A percentile compares a stretch with the other conserved stretches of the same genome.
phyloP scores from a whole-genome alignment of 1,284 basidiomycete genomes.

The Amylostereum areolatum region DNA sequence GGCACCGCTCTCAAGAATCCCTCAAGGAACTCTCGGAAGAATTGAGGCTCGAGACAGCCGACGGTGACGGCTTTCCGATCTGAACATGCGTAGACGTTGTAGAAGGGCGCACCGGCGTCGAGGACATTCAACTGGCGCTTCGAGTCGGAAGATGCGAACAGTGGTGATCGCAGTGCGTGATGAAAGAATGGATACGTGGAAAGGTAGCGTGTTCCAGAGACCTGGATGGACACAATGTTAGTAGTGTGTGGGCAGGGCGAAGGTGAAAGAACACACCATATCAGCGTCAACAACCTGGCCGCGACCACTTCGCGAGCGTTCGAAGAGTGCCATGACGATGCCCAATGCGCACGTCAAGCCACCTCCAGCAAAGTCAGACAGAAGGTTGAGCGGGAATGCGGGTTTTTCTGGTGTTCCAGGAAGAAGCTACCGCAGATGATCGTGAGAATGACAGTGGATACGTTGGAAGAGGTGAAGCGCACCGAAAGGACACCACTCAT shows the following conservation, averaged over 20 bases:
- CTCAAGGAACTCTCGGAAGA: conserved; percentile 59
- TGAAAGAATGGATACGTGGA: conserved; percentile 66
- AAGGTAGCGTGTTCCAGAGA: conserved; percentile 74
- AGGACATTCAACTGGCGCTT: conserved; percentile 43
- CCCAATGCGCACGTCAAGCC: conserved; percentile 70
- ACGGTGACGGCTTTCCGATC: conserved; percentile 76
- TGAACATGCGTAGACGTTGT: conserved; percentile 67
- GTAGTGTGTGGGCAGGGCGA: neutral
- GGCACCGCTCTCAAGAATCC: conserved; percentile 49
- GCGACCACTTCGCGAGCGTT: conserved; percentile 53
- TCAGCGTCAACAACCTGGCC: conserved; percentile 77
- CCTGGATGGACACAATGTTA: conserved; percentile 32
- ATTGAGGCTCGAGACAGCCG: conserved; percentile 68
- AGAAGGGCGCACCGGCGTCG: conserved; percentile 79
- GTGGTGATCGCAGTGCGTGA: conserved; percentile 28
- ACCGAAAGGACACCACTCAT: conserved; percentile 75
- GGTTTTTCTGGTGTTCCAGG: conserved; percentile 61
- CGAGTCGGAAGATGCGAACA: conserved; percentile 21
- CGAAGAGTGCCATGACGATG: conserved; percentile 70
- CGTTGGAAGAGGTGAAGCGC: conserved; percentile 16
- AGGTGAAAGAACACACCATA: conserved; percentile 46
- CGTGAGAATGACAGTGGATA: neutral
- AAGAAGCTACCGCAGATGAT: conserved; percentile 45
- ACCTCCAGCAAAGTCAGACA: conserved; percentile 82
- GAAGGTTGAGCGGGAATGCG: conserved; percentile 67